Conservation (phyloP, 805 yeast species). For the Candida pseudofarinosa region DNA sequence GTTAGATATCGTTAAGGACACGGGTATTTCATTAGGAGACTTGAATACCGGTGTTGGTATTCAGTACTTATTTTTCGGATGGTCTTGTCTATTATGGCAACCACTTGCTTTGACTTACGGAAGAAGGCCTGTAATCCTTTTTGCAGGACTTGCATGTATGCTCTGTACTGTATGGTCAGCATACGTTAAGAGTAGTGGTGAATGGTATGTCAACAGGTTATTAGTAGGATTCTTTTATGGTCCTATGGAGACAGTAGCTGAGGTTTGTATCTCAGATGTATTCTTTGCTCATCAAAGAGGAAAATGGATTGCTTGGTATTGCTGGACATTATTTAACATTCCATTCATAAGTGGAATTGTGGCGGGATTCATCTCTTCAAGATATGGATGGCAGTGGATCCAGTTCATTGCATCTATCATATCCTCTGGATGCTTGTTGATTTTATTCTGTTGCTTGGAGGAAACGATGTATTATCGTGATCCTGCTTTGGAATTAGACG, state of each 20-base stretch:
- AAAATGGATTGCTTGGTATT: constrained; percentile 22
- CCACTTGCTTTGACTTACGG: constrained; percentile 31
- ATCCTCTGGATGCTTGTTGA: constrained; percentile 17
- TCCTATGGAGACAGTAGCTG: constrained; percentile 30
- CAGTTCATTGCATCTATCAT: constrained; percentile 28
- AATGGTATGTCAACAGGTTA: constrained; percentile 16
- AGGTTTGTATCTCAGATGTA: constrained; percentile 28
- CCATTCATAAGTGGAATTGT: constrained; percentile 27
- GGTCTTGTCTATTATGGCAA: constrained; percentile 27
- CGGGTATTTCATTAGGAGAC: neutral
- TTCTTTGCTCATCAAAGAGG: constrained; percentile 31
- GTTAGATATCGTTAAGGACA: constrained; percentile 11
- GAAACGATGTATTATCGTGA: constrained; percentile 27
- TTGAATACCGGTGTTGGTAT: constrained; percentile 47
- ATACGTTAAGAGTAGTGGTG: constrained; percentile 18
- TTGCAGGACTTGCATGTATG: constrained; percentile 22
- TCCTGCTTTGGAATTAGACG: constrained; percentile 11
- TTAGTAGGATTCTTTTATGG: constrained; percentile 35
- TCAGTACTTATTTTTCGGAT: constrained; percentile 45
- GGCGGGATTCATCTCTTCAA: constrained; percentile 20
- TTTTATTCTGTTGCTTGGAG: constrained; percentile 26
- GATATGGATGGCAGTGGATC: constrained; percentile 29
- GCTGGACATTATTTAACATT: constrained; percentile 28
- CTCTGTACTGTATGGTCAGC: constrained; percentile 31
- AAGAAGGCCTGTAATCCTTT: constrained; percentile 24